Evolutionary conservation across 176 grass and related monocot genomes (phyloP), one percentile per base, ranked within the genome.

Genomic region (Hyparrhenia diplandra): DNA sequence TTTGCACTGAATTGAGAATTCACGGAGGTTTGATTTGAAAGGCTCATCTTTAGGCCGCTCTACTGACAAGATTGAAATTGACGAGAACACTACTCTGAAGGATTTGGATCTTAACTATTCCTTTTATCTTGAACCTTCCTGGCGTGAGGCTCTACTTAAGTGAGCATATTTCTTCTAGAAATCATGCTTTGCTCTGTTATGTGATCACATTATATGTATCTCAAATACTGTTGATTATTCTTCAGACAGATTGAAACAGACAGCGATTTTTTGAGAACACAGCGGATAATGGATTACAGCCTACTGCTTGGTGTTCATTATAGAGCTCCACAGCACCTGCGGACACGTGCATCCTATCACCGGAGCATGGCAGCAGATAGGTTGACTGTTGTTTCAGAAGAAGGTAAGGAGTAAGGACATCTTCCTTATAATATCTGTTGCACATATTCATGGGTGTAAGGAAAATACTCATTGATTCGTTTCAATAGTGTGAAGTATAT

Each of bases 91-190:
- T 51, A 99, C 96, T 54, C 89, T 99, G 51, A 99, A 99, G 86
- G 92, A 99, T 76, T 90, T 99, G 77, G 96, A 99, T 91, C 89
- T 99, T 35, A 91, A 93, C 63, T 99, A 95, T 79, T 82, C 82
- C 36, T 99, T 99, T 84, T 95, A 95, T 93, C 91, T 99, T 64
- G 96, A 99, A 86, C 92, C 92, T 85, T 99, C 96, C 52, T 99
- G 96, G 96, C 93, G 90, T 59, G 96, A 99, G 51, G 90, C 90
- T 64, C 78, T 99, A 74, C 87, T 99, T 59, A 95, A 88, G 96
- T 99, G 78, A 92, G 88, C 66, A 69, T 72, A 30, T 30, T 47
- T 72, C 30, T 25, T 49, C 25, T 49, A 30, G 69, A 72, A 49
- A 72, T 47, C 27, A 30, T 30, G 40, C 41, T 42, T 70, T 72